Base-by-base conservation (phyloP, 2,329 filamentous ascomycete genomes). In the Beauveria sp. region DNA sequence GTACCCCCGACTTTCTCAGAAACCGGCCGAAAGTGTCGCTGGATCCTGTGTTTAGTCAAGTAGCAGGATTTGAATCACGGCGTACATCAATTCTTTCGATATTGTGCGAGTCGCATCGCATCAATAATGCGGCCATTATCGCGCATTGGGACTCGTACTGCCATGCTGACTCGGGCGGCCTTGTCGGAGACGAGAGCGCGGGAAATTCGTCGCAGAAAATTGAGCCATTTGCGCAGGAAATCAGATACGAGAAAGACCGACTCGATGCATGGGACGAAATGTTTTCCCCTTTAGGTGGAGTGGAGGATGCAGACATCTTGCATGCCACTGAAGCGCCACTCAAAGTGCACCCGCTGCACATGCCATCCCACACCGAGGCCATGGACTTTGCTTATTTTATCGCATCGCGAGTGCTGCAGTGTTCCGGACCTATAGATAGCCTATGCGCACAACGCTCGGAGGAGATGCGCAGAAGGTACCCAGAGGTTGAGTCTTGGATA, bases 301-400 rank as follows among this genome's bases (percentile, higher is more conserved):
- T 52, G 3, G 38, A 45, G 9, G n/a, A 43, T 7, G 1, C 10
- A 3, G 38, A 43, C 18, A 16, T 5, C 1, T 14, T n/a, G 5
- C 6, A 18, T 16, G 10, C 14, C 30, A n/a, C 3, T 5, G 14
- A 26, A 34, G n/a, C 9, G 22, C 5, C 47, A 12, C 22, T 45
- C 10, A 7, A 59, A 12, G 45, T 64, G 2, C 49, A 22, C n/a
- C 65, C 63, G 18, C 51, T 66, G 28, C 53, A 30, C 3, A 63
- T 65, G 43, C 5, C 40, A 22, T 62, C 65, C 18, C 65, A 66
- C 10, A 40, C 28, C 3, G 60, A 62, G 2, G 63, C 65, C 12
- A 66, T 67, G 65, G 61, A 64, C 42, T 64, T 59, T 52, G 60
- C 63, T 3, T 67, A 67, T 53, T 67, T 63, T 14, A n/a, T 67